Evolutionary conservation across 108 stramenopile genomes (phyloP).

Genomic region (Mediolabrus comicus): DNA sequence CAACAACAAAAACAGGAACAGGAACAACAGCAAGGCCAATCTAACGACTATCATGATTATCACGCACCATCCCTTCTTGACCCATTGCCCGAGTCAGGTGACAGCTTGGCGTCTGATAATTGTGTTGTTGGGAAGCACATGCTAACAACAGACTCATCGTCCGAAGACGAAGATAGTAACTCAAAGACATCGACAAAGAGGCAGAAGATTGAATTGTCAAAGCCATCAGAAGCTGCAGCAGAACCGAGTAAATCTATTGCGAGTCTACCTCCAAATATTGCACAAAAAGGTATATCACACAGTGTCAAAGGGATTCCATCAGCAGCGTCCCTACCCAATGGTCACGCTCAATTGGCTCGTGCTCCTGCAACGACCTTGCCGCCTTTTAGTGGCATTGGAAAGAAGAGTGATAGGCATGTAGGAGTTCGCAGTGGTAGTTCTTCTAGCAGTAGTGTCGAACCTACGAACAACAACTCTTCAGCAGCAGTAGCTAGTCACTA

Average conservation of each 20-base stretch:
- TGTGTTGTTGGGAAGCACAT: constrained; percentile 58
- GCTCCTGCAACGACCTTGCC: constrained; percentile 75
- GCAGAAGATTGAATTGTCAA: background rate
- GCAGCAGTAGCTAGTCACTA: background rate
- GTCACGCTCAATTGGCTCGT: constrained; percentile 44
- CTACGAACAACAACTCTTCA: background rate
- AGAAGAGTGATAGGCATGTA: constrained; percentile 8
- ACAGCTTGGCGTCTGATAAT: constrained; percentile 54
- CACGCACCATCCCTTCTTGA: constrained; percentile 75
- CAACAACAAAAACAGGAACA: constrained; percentile 7
- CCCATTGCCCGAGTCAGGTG: constrained; percentile 55
- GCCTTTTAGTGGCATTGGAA: constrained; percentile 83
- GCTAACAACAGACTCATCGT: constrained; percentile 62
- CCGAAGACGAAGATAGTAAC: constrained; percentile 37
- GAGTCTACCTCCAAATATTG: constrained; percentile 66
- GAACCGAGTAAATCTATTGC: background rate
- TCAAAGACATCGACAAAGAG: constrained; percentile 43
- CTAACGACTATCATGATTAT: constrained; percentile 78
- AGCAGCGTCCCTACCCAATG: constrained; percentile 19
- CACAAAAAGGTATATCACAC: constrained; percentile 70
- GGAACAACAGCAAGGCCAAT: constrained; percentile 20
- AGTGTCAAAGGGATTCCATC: constrained; percentile 48
- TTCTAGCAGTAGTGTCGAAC: background rate
- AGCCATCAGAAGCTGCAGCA: constrained; percentile 11
- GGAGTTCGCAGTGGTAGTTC: background rate